Conservation (phyloP, 108 stramenopile species). For the Nitzschia inconspicua region DNA sequence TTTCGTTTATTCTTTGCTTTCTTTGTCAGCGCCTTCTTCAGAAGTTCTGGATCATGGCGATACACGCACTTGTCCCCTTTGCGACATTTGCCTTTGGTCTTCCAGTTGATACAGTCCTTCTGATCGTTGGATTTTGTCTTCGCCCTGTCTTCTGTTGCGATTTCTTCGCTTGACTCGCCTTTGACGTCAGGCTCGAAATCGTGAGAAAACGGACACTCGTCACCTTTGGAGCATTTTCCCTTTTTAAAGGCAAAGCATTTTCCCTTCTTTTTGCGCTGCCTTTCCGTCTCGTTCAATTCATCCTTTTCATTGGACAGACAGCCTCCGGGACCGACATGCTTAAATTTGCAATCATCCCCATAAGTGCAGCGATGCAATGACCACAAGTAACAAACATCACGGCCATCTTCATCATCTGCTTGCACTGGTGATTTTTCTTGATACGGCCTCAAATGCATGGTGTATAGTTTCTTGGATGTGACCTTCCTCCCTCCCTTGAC, state of each 20-base stretch:
- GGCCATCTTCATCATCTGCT: neutral
- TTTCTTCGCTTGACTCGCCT: neutral
- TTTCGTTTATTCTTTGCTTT: constrained; percentile 28
- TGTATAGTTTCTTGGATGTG: constrained; percentile 49
- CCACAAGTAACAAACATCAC: constrained; percentile 67
- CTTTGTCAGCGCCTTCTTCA: constrained; percentile 36
- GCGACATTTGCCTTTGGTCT: constrained; percentile 79
- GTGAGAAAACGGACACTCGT: constrained; percentile 67
- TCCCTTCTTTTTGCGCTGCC: constrained; percentile 26
- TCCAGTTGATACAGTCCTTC: constrained; percentile 81
- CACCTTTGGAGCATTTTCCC: constrained; percentile 62
- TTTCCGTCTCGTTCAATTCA: neutral
- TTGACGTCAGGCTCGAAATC: constrained; percentile 29
- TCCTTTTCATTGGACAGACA: constrained; percentile 28
- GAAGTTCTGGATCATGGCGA: constrained; percentile 55
- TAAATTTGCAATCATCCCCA: constrained; percentile 68
- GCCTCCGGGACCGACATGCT: constrained; percentile 63
- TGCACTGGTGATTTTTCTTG: constrained; percentile 1
- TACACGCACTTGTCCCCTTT: constrained; percentile 64
- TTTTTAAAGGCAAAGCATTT: constrained; percentile 72
- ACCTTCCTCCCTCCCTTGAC: constrained; percentile 52
- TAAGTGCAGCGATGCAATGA: constrained; percentile 64
- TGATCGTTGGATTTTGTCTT: constrained; percentile 6
- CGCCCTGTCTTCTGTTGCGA: constrained; percentile 6
- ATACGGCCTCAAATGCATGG: constrained; percentile 60